phyloP scores from a whole-genome alignment of 1,139 yeast species.

The Scheffersomyces titani region DNA sequence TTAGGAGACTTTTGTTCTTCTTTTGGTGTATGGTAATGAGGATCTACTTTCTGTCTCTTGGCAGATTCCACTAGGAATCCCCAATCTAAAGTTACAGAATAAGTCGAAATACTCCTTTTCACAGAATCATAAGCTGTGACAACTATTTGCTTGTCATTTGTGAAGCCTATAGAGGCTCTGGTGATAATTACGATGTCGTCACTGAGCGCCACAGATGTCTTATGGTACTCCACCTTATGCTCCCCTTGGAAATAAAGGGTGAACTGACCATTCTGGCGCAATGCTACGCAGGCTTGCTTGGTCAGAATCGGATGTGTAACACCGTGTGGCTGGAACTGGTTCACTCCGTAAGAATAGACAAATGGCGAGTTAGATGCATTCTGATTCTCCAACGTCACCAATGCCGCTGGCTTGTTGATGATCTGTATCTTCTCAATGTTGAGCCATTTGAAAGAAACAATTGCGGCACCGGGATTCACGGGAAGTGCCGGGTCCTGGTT shows the following conservation, averaged over 20 bases:
- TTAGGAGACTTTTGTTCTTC: conserved; percentile 34
- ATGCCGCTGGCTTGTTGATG: conserved; percentile 52
- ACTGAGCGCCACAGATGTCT: conserved; percentile 24
- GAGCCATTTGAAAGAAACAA: conserved; percentile 68
- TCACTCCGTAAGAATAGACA: conserved; percentile 54
- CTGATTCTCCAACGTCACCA: conserved; percentile 19
- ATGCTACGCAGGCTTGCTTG: conserved; percentile 70
- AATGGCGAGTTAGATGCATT: conserved; percentile 12
- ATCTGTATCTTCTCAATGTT: conserved; percentile 65
- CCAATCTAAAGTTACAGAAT: conserved; percentile 59
- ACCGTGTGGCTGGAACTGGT: conserved; percentile 60
- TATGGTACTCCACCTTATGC: conserved; percentile 58
- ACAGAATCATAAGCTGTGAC: conserved; percentile 49
- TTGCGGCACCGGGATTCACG: conserved; percentile 19
- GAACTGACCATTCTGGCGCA: conserved; percentile 65
- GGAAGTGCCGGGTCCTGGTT: conserved; percentile 4
- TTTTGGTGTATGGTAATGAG: conserved; percentile 54
- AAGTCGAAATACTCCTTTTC: conserved; percentile 46
- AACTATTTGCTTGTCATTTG: conserved; percentile 49
- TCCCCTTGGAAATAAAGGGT: conserved; percentile 63
- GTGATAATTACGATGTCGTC: conserved; percentile 28
- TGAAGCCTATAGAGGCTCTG: conserved; percentile 62
- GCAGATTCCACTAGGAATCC: conserved; percentile 55
- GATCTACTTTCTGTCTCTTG: conserved; percentile 47
- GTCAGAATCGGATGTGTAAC: conserved; percentile 68